These are phyloP conservation scores for Nowakowskiella sp. DNA, from an alignment of 192 early-diverging fungal genomes.

Conservation along the genomic window DNA sequence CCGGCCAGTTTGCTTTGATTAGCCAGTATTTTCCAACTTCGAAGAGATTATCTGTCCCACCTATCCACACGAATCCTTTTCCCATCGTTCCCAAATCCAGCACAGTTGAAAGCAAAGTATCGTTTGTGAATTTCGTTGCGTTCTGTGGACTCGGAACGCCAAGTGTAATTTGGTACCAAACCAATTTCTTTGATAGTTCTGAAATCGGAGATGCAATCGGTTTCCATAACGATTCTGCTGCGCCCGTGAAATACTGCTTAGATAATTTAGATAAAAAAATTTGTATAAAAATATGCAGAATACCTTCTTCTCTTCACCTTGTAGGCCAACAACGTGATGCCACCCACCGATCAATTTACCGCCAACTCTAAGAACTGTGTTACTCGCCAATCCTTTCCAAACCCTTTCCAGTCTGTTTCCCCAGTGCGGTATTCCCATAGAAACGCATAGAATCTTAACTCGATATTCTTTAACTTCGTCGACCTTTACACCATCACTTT, in stretches of 20 bases:
- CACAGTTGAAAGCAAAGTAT: slow-evolving; percentile 7
- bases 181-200: background rate
- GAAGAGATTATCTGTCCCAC: no score
- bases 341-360: background rate
- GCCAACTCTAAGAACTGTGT: background rate
- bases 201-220: background rate
- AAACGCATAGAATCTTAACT: background rate
- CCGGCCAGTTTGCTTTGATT: background rate
- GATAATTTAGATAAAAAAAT: no score
- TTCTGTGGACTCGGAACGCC: no score
- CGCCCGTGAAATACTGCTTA: no score
- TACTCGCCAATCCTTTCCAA: background rate
- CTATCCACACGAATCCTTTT: slow-evolving; percentile 25
- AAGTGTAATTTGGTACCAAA: background rate
- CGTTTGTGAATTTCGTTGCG: background rate
- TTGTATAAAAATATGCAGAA: no score
- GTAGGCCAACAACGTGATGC: background rate
- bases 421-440: background rate
- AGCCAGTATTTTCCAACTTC: slow-evolving; percentile 29
- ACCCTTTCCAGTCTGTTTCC: background rate
- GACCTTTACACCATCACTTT: no score
- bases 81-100: slow-evolving; percentile 23
- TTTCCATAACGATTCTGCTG: no score
- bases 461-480: no score
- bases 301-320: background rate